Evolutionary conservation across 441 rosid species (phyloP).

Genomic region (Populus hybrid): DNA sequence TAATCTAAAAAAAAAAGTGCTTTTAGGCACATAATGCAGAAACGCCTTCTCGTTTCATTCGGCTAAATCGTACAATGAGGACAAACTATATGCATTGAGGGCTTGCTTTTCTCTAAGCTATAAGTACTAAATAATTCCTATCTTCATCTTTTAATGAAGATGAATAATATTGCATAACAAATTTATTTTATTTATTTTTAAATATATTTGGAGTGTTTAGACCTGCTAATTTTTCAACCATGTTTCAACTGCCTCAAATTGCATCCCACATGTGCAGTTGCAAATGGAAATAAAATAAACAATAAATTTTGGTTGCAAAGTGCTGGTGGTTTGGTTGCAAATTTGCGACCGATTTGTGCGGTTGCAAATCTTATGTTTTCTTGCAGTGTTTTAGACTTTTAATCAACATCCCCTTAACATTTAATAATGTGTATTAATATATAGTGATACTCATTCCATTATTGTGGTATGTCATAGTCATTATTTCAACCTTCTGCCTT

Average conservation of each 20-base stretch:
- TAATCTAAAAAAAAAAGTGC: neutral
- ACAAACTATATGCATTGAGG: neutral
- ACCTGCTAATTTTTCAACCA: no score
- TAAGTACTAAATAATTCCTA: neutral
- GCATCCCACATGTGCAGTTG: no score
- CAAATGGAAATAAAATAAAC: no score
- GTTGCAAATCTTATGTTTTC: no score
- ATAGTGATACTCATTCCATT: neutral
- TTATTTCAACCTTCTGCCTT: neutral
- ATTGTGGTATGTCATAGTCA: neutral
- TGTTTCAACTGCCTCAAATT: no score
- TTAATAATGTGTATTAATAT: neutral
- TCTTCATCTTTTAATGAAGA: neutral
- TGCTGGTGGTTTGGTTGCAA: no score
- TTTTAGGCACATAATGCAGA: neutral
- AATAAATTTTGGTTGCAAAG: no score
- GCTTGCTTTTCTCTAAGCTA: neutral
- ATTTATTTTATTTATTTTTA: no score
- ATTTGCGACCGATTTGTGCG: no score
- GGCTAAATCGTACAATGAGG: neutral
- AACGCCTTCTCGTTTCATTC: neutral
- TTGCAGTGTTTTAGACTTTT: neutral
- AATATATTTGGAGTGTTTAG: no score
- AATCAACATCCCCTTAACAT: neutral
- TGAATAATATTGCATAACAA: neutral